phyloP scores from a whole-genome alignment of 352 stramenopile species.

The Globisporangium heterothallicum region DNA sequence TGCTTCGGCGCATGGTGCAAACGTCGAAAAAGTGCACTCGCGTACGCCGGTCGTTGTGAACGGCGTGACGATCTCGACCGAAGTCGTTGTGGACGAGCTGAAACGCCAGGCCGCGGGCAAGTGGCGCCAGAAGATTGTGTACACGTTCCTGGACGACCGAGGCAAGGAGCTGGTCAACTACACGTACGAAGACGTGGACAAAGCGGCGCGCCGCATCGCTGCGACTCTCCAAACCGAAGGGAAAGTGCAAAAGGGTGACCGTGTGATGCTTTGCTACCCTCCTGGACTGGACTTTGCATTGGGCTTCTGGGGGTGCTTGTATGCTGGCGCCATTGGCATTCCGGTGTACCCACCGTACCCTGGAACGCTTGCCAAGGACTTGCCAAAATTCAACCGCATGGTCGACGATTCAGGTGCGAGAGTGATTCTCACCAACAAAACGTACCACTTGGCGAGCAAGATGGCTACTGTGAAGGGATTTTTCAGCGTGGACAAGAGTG shows the following conservation, averaged over 20 bases:
- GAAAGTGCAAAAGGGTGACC: constrained; percentile 50
- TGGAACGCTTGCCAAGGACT: constrained; percentile 60
- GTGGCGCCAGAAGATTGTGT: constrained; percentile 64
- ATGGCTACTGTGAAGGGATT: constrained; percentile 77
- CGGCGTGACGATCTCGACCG: constrained; percentile 24
- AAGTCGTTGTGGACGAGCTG: constrained; percentile 43
- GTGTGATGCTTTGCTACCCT: constrained; percentile 74
- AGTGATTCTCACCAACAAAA: constrained; percentile 69
- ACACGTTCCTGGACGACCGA: constrained; percentile 75
- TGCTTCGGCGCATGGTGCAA: not conserved
- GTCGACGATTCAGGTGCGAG: constrained; percentile 60
- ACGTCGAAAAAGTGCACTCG: not conserved
- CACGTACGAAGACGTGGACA: constrained; percentile 66
- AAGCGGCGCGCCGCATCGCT: constrained; percentile 51
- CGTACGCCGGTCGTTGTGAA: constrained; percentile 21
- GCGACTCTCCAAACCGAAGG: constrained; percentile 50
- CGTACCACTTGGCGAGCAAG: constrained; percentile 74
- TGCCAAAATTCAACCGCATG: constrained; percentile 77
- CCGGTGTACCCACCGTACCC: constrained; percentile 77
- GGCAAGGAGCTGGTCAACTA: constrained; percentile 64
- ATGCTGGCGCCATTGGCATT: constrained; percentile 64
- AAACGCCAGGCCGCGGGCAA: constrained; percentile 39
- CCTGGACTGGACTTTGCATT: constrained; percentile 71
- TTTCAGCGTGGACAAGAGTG: constrained; percentile 43
- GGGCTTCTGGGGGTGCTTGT: constrained; percentile 76